Evolutionary conservation across 2,329 filamentous ascomycete species (phyloP).

Genomic region (Gnomoniopsis smithogilvyi): DNA sequence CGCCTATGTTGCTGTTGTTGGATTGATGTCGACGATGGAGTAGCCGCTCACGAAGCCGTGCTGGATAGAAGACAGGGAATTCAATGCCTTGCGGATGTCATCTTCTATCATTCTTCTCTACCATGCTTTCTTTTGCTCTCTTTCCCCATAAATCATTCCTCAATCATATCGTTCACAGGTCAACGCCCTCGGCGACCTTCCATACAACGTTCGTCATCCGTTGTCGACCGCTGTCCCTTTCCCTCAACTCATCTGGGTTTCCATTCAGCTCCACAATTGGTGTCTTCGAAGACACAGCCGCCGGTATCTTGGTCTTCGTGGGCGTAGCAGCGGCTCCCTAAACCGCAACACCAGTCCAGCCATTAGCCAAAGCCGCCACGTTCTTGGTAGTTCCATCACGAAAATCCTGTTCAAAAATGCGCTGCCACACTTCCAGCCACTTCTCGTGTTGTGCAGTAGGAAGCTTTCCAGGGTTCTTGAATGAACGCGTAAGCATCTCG

Average conservation of each 20-base stretch:
- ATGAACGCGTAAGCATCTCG: slow-evolving; percentile 69
- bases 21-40: too few relatives aligned
- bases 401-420: slow-evolving; percentile 59
- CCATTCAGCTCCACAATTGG: not conserved
- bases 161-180: not conserved
- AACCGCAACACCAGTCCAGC: slow-evolving; percentile 6
- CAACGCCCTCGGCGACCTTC: slow-evolving; percentile 2
- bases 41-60: too few relatives aligned
- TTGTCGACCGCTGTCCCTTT: not conserved
- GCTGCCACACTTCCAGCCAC: slow-evolving; percentile 74
- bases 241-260: not conserved
- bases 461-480: slow-evolving; percentile 64
- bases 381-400: slow-evolving; percentile 20
- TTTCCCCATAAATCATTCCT: not conserved
- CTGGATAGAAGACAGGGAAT: too few relatives aligned
- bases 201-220: slow-evolving; percentile 11
- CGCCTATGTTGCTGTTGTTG: not conserved
- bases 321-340: slow-evolving; percentile 5
- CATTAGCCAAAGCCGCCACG: not conserved
- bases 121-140: not conserved
- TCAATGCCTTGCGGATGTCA: not conserved
- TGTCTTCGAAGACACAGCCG: not conserved
- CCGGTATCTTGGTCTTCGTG: not conserved
- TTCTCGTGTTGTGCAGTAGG: slow-evolving; percentile 65
- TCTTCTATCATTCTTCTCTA: not conserved